These are phyloP conservation scores for Mortierella sp. DNA, from an alignment of 371 early-diverging fungal genomes.

Conservation along the genomic window DNA sequence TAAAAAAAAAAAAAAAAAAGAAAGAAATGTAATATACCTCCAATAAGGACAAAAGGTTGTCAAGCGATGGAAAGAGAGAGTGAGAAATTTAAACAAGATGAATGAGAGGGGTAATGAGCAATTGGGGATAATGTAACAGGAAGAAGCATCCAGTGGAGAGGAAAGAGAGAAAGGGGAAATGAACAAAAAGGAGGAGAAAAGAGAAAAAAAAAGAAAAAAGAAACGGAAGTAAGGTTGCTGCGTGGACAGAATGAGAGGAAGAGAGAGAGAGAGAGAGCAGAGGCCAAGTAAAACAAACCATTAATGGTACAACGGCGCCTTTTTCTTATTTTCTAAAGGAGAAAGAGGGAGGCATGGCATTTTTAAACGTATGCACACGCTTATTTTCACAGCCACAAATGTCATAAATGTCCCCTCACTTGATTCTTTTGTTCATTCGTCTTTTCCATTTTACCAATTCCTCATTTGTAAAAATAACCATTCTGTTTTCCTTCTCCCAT, in stretches of 20 bases:
- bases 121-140: not conserved
- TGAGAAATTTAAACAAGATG: no score
- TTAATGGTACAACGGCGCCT: not conserved
- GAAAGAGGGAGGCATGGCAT: no score
- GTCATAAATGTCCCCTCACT: not conserved
- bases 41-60: no score
- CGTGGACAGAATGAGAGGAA: not conserved
- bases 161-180: not conserved
- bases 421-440: slow-evolving; percentile 12
- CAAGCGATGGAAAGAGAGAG: no score
- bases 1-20: not conserved
- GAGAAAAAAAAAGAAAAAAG: not conserved
- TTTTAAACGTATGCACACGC: not conserved
- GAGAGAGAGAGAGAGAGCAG: not conserved
- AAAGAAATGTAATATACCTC: no score
- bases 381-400: not conserved
- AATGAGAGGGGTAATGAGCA: no score
- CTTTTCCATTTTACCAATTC: not conserved
- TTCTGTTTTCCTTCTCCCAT: slow-evolving; percentile 4
- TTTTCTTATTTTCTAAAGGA: no score
- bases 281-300: not conserved
- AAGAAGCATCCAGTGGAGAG: no score
- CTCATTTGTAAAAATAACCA: not conserved
- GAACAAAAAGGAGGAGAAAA: not conserved
- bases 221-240: not conserved